Percentiles rank a stretch among this genome's conserved stretches.
These are phyloP conservation scores for Hericium rajendrae DNA, from an alignment of 768 basidiomycete genomes.

Conservation along the genomic window DNA sequence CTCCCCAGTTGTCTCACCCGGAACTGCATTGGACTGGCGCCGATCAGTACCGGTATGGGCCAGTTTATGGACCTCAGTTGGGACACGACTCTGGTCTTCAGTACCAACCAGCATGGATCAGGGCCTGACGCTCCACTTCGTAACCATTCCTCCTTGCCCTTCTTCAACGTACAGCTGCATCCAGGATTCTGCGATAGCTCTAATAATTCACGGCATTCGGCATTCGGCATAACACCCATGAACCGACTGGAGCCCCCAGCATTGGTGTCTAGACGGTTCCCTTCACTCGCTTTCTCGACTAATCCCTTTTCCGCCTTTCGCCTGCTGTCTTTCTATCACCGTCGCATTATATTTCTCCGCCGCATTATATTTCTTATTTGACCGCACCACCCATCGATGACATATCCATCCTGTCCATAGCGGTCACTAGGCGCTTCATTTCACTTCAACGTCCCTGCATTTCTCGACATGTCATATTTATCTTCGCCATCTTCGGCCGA, in stretches of 20 bases:
- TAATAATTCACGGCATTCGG: slow-evolving; percentile 12
- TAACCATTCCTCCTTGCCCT: slow-evolving; percentile 5
- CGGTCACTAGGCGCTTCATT: slow-evolving; percentile 28
- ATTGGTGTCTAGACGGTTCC: slow-evolving; percentile 25
- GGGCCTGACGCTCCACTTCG: slow-evolving; percentile 26
- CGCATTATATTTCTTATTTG: slow-evolving; percentile 17
- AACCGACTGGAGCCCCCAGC: slow-evolving; percentile 19
- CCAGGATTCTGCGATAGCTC: neutral
- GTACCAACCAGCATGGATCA: slow-evolving; percentile 42
- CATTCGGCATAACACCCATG: slow-evolving; percentile 2
- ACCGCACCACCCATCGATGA: slow-evolving; percentile 28
- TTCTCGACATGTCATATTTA: slow-evolving; percentile 25
- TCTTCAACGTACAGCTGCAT: slow-evolving; percentile 3
- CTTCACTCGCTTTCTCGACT: slow-evolving; percentile 31
- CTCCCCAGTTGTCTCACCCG: slow-evolving; percentile 2
- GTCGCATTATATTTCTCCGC: slow-evolving; percentile 17
- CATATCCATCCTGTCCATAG: slow-evolving; percentile 58
- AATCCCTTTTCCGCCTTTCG: slow-evolving; percentile 21
- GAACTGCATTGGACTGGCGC: slow-evolving; percentile 14
- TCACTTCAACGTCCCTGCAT: slow-evolving; percentile 15
- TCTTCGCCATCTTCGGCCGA: slow-evolving; percentile 19
- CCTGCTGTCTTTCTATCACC: slow-evolving; percentile 16
- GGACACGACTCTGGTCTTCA: slow-evolving; percentile 32
- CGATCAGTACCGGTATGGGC: slow-evolving; percentile 27
- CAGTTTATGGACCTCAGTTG: slow-evolving; percentile 33